Percentiles rank a stretch among this genome's conserved stretches.
These are phyloP conservation scores for Calonectria multiphialidica DNA, from an alignment of 2,329 filamentous ascomycete genomes.

Conservation along the genomic window DNA sequence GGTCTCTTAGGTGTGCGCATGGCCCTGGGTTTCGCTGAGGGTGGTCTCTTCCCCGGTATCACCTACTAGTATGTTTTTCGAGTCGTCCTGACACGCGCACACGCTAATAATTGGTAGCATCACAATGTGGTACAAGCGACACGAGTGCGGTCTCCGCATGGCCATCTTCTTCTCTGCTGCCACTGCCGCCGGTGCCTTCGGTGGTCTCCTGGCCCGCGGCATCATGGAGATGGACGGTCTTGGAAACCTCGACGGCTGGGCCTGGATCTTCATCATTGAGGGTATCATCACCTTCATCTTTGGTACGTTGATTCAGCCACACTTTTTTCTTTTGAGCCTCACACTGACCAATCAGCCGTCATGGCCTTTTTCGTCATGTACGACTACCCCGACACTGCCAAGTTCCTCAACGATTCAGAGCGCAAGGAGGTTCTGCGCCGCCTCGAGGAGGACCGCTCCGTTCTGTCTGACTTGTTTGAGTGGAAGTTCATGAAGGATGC, in stretches of 20 bases:
- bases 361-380: conserved; percentile 64
- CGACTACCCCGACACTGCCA: conserved; percentile 68
- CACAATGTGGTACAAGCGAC: conserved; percentile 69
- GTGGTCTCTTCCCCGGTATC: conserved; percentile 72
- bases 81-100: neutral
- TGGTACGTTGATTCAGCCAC: conserved; percentile 33
- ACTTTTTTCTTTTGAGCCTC: neutral
- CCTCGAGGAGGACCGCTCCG: conserved; percentile 57
- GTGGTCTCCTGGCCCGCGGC: conserved; percentile 70
- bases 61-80: conserved; percentile 60
- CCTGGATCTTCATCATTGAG: conserved; percentile 85
- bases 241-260: conserved; percentile 72
- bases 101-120: conserved; percentile 49
- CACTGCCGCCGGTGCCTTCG: conserved; percentile 72
- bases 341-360: conserved; percentile 53
- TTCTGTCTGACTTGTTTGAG: conserved; percentile 68
- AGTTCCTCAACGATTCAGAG: conserved; percentile 61
- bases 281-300: conserved; percentile 62
- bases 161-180: conserved; percentile 70
- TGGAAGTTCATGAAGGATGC: conserved; percentile 67
- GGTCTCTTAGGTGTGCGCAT: conserved; percentile 63
- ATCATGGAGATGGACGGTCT: conserved; percentile 69
- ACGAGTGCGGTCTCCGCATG: conserved; percentile 72
- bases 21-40: conserved; percentile 63
- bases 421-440: conserved; percentile 56